Evolutionary conservation across 768 basidiomycete species (phyloP), one percentile per base, ranked within the genome.

Genomic region (Leucocoprinus leucothites): DNA sequence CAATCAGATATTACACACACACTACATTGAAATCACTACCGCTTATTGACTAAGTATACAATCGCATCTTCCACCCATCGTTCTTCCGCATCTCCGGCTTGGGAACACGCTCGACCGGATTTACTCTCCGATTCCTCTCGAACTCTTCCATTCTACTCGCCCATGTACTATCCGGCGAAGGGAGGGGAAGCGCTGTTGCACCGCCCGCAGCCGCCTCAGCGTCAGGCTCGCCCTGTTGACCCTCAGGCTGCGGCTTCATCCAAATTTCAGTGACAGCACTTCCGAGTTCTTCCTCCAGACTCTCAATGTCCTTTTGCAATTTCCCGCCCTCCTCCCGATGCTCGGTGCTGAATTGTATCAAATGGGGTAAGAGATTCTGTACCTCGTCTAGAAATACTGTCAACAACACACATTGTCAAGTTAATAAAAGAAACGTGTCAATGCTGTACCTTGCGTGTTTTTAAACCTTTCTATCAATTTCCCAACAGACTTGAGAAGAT

Each of bases 401-500:
- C 31, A 57, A 28, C 28, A 46, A 53, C 41, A 52, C 19, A 41
- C 48, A 8, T 35, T 19, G 46, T 9, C 18, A 45, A 11, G 51
- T 38, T 38, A 57, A 47, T 47, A 28, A 62, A 44, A 11, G 19
- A 53, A 38, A 48, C n/a, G 43, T 44, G 8, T n/a, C n/a, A n/a
- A n/a, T n/a, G 13, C 61, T 77, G 42, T 63, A 92, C 92, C 80
- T 72, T 84, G 87, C 18, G 81, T 78, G 5, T 74, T 70, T 44
- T 74, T 72, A 63, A 91, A 85, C 38, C 86, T 73, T 11, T 72
- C 74, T 16, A 84, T 82, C 2, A 97, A 76, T 64, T 97, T 94
- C 5, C 81, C 79, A 57, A 96, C 70, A 2, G 92, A 94, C 53
- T 79, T 85, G 38, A 99, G 78, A 4, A 98, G 79, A 63, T 98